Percentiles rank a stretch among this genome's conserved stretches.
These are phyloP conservation scores for Botrytis galanthina DNA, from an alignment of 2,329 filamentous ascomycete species.

Conservation along the genomic window DNA sequence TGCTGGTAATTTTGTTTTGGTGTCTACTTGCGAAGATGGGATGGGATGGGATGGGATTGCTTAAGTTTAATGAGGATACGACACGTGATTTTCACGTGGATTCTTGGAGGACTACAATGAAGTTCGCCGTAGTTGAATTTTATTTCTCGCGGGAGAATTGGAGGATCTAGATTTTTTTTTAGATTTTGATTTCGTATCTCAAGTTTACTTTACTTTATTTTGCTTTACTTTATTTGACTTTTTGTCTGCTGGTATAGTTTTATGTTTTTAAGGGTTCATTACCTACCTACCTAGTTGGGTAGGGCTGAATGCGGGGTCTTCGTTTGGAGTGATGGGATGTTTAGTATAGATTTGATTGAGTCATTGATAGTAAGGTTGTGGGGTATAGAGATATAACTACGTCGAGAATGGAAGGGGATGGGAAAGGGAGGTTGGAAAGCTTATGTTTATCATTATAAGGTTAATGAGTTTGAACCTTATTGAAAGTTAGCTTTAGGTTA, in stretches of 20 bases:
- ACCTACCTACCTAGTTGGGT: too few species aligned
- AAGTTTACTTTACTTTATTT: too few species aligned
- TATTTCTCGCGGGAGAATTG: too few species aligned
- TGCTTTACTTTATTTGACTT: not conserved
- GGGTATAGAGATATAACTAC: not conserved
- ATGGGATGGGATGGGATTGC: too few species aligned
- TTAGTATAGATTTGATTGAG: not conserved
- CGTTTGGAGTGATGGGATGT: not conserved
- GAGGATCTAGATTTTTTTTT: too few species aligned
- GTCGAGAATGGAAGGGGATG: not conserved
- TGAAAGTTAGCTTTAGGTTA: not conserved
- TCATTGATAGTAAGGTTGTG: not conserved
- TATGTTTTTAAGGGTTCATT: not conserved
- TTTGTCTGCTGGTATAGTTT: not conserved
- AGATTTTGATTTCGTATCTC: too few species aligned
- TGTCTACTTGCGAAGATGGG: too few species aligned
- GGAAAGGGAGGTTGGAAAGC: not conserved
- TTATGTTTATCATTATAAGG: not conserved
- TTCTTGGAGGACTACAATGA: too few species aligned
- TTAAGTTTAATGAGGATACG: too few species aligned
- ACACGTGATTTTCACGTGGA: too few species aligned
- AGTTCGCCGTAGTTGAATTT: too few species aligned
- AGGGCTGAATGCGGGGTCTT: conserved; percentile 2
- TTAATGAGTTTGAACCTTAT: not conserved
- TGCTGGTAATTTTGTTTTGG: too few species aligned